Percentiles rank a stretch among this genome's conserved stretches.
phyloP scores from a whole-genome alignment of 306 rosid species.

The Dicorynia guianensis region DNA sequence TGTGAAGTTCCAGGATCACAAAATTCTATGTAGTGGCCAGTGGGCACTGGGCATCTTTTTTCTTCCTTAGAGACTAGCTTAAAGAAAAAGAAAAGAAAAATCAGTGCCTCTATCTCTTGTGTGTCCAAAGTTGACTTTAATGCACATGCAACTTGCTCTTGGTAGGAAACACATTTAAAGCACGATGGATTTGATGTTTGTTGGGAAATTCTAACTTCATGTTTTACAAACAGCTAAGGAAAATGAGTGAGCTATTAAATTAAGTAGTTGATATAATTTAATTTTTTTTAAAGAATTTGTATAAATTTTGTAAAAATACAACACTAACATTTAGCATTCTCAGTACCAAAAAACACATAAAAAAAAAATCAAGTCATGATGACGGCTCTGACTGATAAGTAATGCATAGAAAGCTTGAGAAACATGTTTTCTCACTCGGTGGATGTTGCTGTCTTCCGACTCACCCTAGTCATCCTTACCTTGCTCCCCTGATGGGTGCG shows the following conservation, averaged over 20 bases:
- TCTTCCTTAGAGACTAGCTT: too few species aligned
- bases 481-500: constrained; percentile 36
- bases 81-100: constrained; percentile 5
- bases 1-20: constrained; percentile 13
- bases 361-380: not conserved
- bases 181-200: constrained; percentile 4
- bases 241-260: too few species aligned
- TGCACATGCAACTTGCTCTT: constrained; percentile 39
- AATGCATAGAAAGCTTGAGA: constrained; percentile 32
- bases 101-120: too few species aligned
- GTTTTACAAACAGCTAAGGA: too few species aligned
- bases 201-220: not conserved
- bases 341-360: not conserved
- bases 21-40: constrained; percentile 30
- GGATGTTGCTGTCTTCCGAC: constrained; percentile 39
- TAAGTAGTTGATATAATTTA: too few species aligned
- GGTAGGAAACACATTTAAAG: not conserved
- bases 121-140: constrained; percentile 42
- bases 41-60: constrained; percentile 21
- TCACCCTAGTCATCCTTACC: constrained; percentile 15
- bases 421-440: constrained; percentile 19
- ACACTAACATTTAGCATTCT: too few species aligned
- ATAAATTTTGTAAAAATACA: too few species aligned
- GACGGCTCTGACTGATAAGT: constrained; percentile 4
- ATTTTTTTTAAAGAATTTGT: too few species aligned